phyloP scores from a whole-genome alignment of 371 early-diverging fungal genomes.

The Phascolomyces articulosus region DNA sequence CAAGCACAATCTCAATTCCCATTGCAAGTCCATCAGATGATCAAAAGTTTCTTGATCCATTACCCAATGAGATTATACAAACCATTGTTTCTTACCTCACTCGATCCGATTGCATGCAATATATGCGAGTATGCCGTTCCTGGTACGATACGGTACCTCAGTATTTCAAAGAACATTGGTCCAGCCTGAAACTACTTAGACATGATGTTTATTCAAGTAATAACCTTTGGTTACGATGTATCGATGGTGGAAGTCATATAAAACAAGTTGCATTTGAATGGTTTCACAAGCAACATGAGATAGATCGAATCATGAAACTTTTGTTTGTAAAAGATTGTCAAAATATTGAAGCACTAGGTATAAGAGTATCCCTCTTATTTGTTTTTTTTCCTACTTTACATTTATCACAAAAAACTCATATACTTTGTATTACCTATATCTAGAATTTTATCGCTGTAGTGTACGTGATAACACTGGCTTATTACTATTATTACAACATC shows the following conservation, averaged over 20 bases:
- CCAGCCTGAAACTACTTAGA: neutral
- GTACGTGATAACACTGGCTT: neutral
- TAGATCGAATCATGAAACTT: neutral
- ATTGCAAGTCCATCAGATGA: neutral
- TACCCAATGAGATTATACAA: neutral
- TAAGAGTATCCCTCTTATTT: neutral
- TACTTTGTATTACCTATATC: no score
- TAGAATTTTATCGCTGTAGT: neutral
- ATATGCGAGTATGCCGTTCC: neutral
- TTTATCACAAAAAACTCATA: neutral
- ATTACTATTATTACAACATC: neutral
- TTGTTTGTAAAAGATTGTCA: neutral
- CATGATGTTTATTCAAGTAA: neutral
- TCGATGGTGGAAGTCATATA: constrained; percentile 3
- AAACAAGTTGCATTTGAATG: neutral
- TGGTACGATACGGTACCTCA: neutral
- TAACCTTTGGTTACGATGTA: neutral
- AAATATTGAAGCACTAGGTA: neutral
- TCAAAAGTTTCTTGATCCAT: neutral
- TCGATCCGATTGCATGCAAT: neutral
- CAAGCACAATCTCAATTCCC: neutral
- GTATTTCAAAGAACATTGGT: neutral
- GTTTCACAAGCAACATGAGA: neutral
- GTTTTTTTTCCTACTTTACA: neutral
- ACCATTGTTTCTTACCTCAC: neutral